These are phyloP conservation scores for Ceratocystis albifundus DNA, from an alignment of 2,329 filamentous ascomycete genomes.

Conservation along the genomic window DNA sequence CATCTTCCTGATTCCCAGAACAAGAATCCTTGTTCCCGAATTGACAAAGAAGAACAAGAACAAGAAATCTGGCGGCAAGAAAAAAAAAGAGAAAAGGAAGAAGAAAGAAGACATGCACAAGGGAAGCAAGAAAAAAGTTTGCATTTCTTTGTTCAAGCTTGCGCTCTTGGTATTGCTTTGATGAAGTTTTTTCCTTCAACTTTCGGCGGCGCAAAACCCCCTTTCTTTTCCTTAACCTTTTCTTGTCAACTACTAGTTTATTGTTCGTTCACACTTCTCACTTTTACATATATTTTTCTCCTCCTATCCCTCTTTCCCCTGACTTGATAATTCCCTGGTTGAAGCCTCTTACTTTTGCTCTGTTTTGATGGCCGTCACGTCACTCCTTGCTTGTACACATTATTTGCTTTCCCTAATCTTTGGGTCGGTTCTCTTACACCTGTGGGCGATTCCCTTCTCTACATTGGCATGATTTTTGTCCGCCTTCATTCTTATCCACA, in stretches of 20 bases:
- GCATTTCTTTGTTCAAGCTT: not conserved
- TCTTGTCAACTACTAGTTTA: not conserved
- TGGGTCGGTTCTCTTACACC: constrained; percentile 11
- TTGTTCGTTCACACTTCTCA: not conserved
- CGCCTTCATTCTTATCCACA: not conserved
- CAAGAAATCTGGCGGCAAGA: not conserved
- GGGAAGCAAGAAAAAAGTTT: constrained; percentile 4
- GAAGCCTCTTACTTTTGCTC: not conserved
- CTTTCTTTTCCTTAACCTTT: not conserved
- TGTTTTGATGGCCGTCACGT: constrained; percentile 13
- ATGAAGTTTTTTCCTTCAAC: not conserved
- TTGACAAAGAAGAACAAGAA: no score
- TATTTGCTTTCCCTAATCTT: constrained; percentile 9
- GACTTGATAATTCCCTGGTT: no score
- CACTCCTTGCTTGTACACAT: constrained; percentile 13
- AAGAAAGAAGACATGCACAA: constrained; percentile 2
- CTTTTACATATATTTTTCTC: not conserved
- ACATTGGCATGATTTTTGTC: not conserved
- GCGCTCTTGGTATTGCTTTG: not conserved
- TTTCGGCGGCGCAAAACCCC: not conserved
- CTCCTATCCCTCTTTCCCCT: not conserved
- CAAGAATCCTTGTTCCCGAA: no score
- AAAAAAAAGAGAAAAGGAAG: constrained; percentile 9
- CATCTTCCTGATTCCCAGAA: no score
- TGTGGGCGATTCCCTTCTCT: constrained; percentile 8